Evolutionary conservation across 2,329 filamentous ascomycete genomes (phyloP), one percentile per base, ranked within the genome.

Genomic region (Penicillium sp.): DNA sequence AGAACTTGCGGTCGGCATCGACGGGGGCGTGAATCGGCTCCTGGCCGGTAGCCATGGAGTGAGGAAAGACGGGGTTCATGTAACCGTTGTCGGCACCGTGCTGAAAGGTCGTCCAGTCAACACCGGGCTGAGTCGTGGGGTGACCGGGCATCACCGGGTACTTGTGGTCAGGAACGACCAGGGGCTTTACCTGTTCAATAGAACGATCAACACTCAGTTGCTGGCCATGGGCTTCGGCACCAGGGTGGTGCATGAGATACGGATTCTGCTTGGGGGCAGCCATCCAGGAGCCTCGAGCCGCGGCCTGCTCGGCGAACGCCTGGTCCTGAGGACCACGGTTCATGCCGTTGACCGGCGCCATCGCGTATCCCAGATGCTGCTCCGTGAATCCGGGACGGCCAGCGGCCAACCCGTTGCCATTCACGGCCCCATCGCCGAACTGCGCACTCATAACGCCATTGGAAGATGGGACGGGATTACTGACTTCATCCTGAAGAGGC

Each of bases 101-200:
- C 81, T 88, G 88, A 81, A 91, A 91, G 86, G 92, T 90, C 75
- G 88, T 84, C 89, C 89, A 92, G 79, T 91, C 89, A 81, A 89
- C 78, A 80, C 81, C 83, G 58, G 72, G 66, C 58, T 87, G 85
- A 76, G 83, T 83, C 77, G 83, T 79, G 78, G 83, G 84, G 68
- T 84, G 84, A 73, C 75, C 77, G 81, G 84, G 69, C 86, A 91
- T 90, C 72, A 84, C 71, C 65, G 76, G 75, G 57, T 76, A 75
- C 67, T 79, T 80, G 61, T 71, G 72, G 62, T 80, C 76, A 66
- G 71, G 68, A 57, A 72, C 63, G 62, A 74, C 64, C 58, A 75
- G 72, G 67, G 75, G 70, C 69, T 78, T 78, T 73, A 75, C 73
- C 72, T 78, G 71, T 68, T 79, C 76, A 73, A 78, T 63, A 64